Conservation (phyloP, 495 filamentous ascomycete genomes). For the Chlorociboria aeruginascens region DNA sequence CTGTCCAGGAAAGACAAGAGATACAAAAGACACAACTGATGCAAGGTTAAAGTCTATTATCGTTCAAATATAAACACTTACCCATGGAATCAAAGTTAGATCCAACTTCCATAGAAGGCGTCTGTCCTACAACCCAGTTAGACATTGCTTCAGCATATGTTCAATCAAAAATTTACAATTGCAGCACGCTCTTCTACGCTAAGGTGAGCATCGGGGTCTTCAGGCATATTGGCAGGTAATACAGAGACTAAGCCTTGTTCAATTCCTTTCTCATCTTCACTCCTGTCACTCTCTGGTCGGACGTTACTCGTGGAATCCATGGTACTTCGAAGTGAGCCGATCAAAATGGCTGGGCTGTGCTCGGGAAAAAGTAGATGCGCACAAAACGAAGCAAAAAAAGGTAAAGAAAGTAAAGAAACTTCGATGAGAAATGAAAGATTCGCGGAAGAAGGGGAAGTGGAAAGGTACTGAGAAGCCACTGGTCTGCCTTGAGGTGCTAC, state of each 20-base stretch:
- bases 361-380: too few species aligned
- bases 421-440: too few species aligned
- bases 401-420: too few species aligned
- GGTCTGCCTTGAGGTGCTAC: too few species aligned
- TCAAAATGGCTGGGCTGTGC: too few species aligned
- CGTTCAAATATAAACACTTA: conserved; percentile 14
- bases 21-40: conserved; percentile 62
- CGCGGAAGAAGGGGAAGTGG: too few species aligned
- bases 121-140: conserved; percentile 1
- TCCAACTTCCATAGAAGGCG: conserved; percentile 56
- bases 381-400: too few species aligned
- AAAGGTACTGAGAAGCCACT: too few species aligned
- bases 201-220: conserved; percentile 8
- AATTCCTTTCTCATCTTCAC: conserved; percentile 3
- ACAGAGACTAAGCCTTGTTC: not conserved
- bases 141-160: not conserved
- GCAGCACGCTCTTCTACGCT: conserved; percentile 4
- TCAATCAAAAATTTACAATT: conserved; percentile 1
- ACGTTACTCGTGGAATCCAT: not conserved
- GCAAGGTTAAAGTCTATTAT: not conserved
- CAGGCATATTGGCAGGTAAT: not conserved
- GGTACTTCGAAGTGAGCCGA: too few species aligned
- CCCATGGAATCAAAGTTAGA: conserved; percentile 60
- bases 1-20: conserved; percentile 73
- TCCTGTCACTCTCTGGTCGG: not conserved